Evolutionary conservation across 441 rosid genomes (phyloP), one percentile per base, ranked within the genome.

Genomic region (Kokia cookei): DNA sequence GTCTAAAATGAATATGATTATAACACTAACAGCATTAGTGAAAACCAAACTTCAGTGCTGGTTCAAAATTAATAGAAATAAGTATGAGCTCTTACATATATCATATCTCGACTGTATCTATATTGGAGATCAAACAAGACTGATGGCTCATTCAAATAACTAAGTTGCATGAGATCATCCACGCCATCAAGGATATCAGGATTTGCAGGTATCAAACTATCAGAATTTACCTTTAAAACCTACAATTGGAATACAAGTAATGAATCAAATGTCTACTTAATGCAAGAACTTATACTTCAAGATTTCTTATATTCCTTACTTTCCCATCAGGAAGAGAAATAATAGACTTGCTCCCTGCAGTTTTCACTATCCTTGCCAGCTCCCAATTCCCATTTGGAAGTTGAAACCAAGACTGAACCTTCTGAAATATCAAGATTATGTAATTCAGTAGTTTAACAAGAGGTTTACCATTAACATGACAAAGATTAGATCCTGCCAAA

Each of bases 101-200:
- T 96, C 91, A 86, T 89, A 75, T 93, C 94, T 76, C 77, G 92
- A 73, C 87, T 83, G 86, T 93, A 96, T 84, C 99, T 89, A 68
- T 89, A 88, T 64, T 91, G 88, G 75, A 96, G 97, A 77, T 92
- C 88, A 86, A 87, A 90, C 86, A 96, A 75, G 61, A 96, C 99
- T 6, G 99, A 85, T 48, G 98, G 98, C 88, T 96, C 99, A 79
- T 91, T 93, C 78, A 96, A 86, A 87, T 89, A 96, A 85, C 98
- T 93, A 75, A 96, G 92, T 76, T 96, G 97, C 98, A 93, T 92
- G 67, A 96, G 94, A 85, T 96, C 98, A 78, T 90, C 95, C 29
- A 96, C 97, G 42, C 99, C 99, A 86, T 93, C 96, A 83, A 96
- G 97, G 77, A 96, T 96, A 81, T 91, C 98, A 47, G 98, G 99